Evolutionary conservation across 495 filamentous ascomycete genomes (phyloP), one percentile per base, ranked within the genome.

Genomic region (Letharia columbiana): DNA sequence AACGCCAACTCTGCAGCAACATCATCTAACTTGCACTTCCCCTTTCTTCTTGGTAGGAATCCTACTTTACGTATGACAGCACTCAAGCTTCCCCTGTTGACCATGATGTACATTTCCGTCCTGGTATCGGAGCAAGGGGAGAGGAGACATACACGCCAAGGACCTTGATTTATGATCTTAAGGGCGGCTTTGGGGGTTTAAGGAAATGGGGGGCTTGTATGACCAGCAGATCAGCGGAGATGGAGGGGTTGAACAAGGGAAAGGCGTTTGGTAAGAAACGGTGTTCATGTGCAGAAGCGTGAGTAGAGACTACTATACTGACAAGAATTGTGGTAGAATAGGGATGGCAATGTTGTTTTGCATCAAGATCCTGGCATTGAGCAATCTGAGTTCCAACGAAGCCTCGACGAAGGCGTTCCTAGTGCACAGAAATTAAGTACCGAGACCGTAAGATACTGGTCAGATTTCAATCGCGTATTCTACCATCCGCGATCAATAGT

Each of bases 101-200:
- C 72, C 94, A 98, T 80, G 89, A 98, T 75, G 82, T 98, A 61
- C 89, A 95, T 73, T 99, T 96, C 74, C 84, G 92, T 47, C 83
- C 90, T 2, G 94, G 94, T n/a, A 74, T 96, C 56, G 90, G 90
- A 18, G 85, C 86, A 45, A 89, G 91, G 69, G 87, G 88, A 20
- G 80, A 88, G 18, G 94, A 99, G 71, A 99, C 94, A 0, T 99
- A 87, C 73, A 94, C 89, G 44, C 94, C 94, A 23, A 82, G 94
- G 64, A 91, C 91, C 7, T 76, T 98, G 58, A 90, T 99, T 66
- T 99, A 99, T 76, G 94, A 99, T 74, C 79, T 98, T 28, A 98
- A 98, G 72, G 89, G 85, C 64, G 89, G 88, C 4, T 99, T 97
- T 78, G 94, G 94, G 3, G 88, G 91, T 13, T 79, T 99, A 67